Conservation (phyloP, 192 early-diverging fungal genomes). For the Gonapodya prolifera region DNA sequence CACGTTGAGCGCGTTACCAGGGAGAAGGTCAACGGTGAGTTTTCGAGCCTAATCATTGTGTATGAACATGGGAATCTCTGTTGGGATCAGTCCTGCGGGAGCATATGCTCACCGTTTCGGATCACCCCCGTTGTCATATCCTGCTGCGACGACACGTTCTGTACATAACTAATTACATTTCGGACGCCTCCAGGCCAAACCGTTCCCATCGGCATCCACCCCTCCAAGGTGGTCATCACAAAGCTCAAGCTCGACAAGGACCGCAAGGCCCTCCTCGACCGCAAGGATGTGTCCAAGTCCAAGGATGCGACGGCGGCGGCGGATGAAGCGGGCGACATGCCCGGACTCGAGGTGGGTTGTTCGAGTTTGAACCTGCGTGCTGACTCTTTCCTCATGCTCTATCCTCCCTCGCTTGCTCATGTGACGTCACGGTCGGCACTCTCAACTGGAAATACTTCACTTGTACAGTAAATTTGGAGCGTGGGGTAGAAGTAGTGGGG, state of each 20-base stretch:
- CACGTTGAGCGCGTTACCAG: slow-evolving; percentile 92
- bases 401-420: neutral
- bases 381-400: neutral
- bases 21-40: slow-evolving; percentile 92
- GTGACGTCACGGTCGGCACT: too few relatives aligned
- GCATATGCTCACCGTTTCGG: neutral
- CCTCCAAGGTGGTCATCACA: slow-evolving; percentile 97
- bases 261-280: slow-evolving; percentile 75
- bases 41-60: neutral
- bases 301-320: neutral
- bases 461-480: neutral
- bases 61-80: neutral
- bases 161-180: neutral
- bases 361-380: neutral
- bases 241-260: slow-evolving; percentile 94
- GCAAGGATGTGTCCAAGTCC: slow-evolving; percentile 52
- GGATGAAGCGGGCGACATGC: neutral
- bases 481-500: neutral
- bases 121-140: neutral
- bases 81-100: too few relatives aligned
- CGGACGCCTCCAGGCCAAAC: slow-evolving; percentile 37
- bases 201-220: slow-evolving; percentile 87
- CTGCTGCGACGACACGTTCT: neutral
- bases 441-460: neutral
- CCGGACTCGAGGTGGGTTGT: neutral